phyloP scores from a whole-genome alignment of 805 yeast genomes.

The Candida fluviatilis region DNA sequence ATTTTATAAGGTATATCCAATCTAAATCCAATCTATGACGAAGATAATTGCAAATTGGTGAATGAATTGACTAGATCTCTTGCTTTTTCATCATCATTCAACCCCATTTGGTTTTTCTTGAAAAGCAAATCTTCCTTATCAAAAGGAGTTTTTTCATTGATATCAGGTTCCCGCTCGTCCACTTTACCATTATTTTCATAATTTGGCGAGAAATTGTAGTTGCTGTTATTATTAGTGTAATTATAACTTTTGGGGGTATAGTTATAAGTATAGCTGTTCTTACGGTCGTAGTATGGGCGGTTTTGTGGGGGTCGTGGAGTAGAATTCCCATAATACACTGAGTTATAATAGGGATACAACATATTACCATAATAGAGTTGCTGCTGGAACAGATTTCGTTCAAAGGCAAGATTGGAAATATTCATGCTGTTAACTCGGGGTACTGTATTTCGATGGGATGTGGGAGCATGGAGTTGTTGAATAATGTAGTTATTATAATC shows the following conservation, averaged over 20 bases:
- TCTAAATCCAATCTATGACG: neutral
- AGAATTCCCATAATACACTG: neutral
- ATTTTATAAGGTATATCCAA: too few relatives aligned
- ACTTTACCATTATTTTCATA: neutral
- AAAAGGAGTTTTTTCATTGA: neutral
- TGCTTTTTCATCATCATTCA: conserved; percentile 26
- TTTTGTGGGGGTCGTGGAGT: neutral
- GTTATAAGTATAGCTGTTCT: neutral
- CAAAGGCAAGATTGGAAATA: conserved; percentile 25
- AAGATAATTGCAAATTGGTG: conserved; percentile 3
- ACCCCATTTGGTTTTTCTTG: conserved; percentile 1
- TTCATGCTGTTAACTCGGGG: conserved; percentile 7
- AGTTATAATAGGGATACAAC: conserved; percentile 1
- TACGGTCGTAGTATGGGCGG: neutral
- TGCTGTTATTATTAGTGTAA: too few relatives aligned
- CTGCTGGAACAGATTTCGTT: conserved; percentile 28
- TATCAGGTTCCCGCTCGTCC: neutral
- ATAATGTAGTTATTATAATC: conserved; percentile 28
- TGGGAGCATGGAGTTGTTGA: conserved; percentile 15
- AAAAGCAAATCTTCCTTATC: conserved; percentile 1
- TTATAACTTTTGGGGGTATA: neutral
- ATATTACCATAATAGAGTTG: conserved; percentile 23
- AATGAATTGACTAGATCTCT: conserved; percentile 26
- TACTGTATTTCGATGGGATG: neutral
- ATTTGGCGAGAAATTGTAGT: neutral